A percentile compares a stretch with the other conserved stretches of the same genome.
These are phyloP conservation scores for Paralagenidium karlingii DNA, from an alignment of 352 stramenopile species.

Conservation along the genomic window DNA sequence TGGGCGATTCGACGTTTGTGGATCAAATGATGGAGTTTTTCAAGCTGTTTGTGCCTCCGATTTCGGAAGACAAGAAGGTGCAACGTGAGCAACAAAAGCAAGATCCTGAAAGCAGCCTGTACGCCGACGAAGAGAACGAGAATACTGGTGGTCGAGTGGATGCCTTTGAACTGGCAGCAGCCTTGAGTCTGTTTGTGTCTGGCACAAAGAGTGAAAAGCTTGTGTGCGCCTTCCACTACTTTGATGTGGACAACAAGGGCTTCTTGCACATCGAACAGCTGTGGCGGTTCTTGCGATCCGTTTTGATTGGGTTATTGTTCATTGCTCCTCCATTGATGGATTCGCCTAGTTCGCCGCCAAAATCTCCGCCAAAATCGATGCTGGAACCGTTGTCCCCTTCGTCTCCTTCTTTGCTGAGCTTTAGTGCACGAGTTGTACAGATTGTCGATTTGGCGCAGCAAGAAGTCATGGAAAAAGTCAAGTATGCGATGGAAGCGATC, in stretches of 20 bases:
- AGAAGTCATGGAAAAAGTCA: conserved; percentile 11
- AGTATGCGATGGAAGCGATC: conserved; percentile 20
- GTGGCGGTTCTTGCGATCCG: conserved; percentile 72
- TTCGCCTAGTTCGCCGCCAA: too few relatives aligned
- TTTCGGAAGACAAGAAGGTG: conserved; percentile 45
- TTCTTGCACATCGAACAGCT: conserved; percentile 70
- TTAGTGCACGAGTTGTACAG: too few relatives aligned
- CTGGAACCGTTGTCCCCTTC: too few relatives aligned
- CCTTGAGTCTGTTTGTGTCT: conserved; percentile 68
- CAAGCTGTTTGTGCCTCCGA: conserved; percentile 48
- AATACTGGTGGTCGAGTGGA: too few relatives aligned
- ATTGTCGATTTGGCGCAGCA: conserved; percentile 46
- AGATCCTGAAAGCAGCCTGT: too few relatives aligned
- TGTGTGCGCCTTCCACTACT: conserved; percentile 72
- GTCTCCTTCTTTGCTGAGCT: too few relatives aligned
- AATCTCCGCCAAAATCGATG: too few relatives aligned
- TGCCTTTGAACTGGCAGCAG: conserved; percentile 71
- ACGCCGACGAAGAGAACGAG: too few relatives aligned
- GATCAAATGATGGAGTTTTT: conserved; percentile 71
- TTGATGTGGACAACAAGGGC: conserved; percentile 67
- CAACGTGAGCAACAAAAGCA: too few relatives aligned
- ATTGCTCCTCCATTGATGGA: conserved; percentile 62
- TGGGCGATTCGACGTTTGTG: conserved; percentile 65
- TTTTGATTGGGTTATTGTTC: conserved; percentile 61
- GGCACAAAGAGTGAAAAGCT: conserved; percentile 83